Conservation (phyloP, 257 asterid species). For the Petunia axillaris region DNA sequence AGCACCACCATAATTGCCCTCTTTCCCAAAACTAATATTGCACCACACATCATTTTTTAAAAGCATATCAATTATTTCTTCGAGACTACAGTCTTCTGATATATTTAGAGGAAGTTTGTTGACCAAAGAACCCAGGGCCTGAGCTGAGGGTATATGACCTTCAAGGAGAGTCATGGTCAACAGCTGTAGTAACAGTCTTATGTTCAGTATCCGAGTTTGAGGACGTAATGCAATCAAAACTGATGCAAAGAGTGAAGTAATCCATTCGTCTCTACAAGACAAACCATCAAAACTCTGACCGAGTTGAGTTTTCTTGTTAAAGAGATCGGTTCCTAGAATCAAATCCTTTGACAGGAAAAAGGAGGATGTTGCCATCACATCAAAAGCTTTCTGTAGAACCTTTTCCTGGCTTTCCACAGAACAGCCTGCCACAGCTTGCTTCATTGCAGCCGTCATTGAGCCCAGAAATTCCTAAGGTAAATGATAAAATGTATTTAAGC, state of each 20-base stretch:
- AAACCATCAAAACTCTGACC: constrained; percentile 34
- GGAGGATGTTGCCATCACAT: constrained; percentile 51
- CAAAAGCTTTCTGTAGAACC: constrained; percentile 57
- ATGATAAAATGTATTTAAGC: background rate
- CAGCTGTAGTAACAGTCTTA: constrained; percentile 59
- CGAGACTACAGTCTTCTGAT: constrained; percentile 47
- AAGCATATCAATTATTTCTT: constrained; percentile 64
- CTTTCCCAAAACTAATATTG: constrained; percentile 32
- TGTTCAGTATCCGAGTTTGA: constrained; percentile 62
- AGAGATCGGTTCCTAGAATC: constrained; percentile 23
- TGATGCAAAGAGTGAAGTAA: constrained; percentile 74
- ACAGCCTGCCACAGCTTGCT: constrained; percentile 73
- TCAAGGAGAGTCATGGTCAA: constrained; percentile 54
- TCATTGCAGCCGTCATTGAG: constrained; percentile 72
- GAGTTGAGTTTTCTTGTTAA: constrained; percentile 29
- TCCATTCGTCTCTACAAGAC: constrained; percentile 60
- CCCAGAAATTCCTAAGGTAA: constrained; percentile 62
- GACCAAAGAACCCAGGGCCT: constrained; percentile 93
- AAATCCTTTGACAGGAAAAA: constrained; percentile 37
- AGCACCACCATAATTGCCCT: constrained; percentile 42
- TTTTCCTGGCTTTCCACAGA: constrained; percentile 67
- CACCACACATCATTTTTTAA: constrained; percentile 46
- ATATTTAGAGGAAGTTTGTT: constrained; percentile 77
- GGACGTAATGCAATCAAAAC: constrained; percentile 77
- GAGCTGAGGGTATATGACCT: constrained; percentile 90